Evolutionary conservation across 2,329 filamentous ascomycete genomes (phyloP), one percentile per base, ranked within the genome.

Genomic region (Calycina herbarum): DNA sequence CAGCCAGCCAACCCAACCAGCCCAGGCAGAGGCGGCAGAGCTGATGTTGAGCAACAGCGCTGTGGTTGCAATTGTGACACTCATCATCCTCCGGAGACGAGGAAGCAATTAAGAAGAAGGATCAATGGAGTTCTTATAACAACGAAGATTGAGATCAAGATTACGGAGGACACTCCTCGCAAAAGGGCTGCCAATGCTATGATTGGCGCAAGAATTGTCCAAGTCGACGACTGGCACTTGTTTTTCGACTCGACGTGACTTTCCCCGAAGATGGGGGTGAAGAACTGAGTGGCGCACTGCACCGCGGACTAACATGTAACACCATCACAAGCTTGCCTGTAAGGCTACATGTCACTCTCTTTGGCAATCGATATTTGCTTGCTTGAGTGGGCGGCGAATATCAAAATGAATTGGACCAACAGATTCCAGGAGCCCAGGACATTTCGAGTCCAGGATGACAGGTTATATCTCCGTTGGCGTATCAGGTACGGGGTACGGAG

Each of bases 31-130:
- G n/a, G 45, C 45, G 45, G 45, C 45, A 51, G 45, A 11, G 45
- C 45, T 51, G 63, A 57, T 45, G 45, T 24, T 57, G 56, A 62
- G 60, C 60, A 15, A 29, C 54, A 54, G 24, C 38, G 61, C 24
- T 42, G 57, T 64, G 57, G 45, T 27, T 51, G 42, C 42, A 45
- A 45, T 45, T 17, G n/a, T 45, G 42, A 45, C n/a, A 24, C 45
- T 51, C 20, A 51, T 64, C 64, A 27, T 59, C 61, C 57, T 64
- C 54, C 61, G 64, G 64, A 35, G 57, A 54, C 61, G 64, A 66
- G 64, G 58, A 64, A 64, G 61, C 42, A 56, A 54, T 51, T 24
- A 51, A 51, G 29, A 38, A 51, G 63, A 61, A 62, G 64, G 64
- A 59, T 66, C 64, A 59, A 66, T n/a, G 61, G 64, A 62, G 31